Conservation (phyloP, 2,329 filamentous ascomycete species). For the Epichloe gansuensis region DNA sequence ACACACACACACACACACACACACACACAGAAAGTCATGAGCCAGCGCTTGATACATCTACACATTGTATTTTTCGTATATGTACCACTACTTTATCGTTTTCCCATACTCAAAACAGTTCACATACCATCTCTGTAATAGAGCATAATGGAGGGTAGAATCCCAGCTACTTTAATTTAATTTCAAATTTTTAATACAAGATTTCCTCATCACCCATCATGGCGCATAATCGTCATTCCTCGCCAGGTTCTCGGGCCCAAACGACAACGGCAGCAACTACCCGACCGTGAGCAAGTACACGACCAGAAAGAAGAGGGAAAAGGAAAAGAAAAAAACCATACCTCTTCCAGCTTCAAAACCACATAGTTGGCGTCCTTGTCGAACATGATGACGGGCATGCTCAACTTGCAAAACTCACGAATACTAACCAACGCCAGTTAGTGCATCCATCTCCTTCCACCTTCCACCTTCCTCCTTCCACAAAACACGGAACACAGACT, state of each 20-base stretch:
- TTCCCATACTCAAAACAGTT: no score
- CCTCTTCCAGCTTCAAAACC: slow-evolving; percentile 58
- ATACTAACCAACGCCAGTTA: slow-evolving; percentile 37
- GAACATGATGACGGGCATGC: slow-evolving; percentile 81
- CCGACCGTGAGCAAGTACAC: slow-evolving; percentile 5
- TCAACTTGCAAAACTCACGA: slow-evolving; percentile 59
- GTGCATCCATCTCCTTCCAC: slow-evolving; percentile 8
- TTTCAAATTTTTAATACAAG: no score
- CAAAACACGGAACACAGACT: slow-evolving; percentile 20
- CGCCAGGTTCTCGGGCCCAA: slow-evolving; percentile 47
- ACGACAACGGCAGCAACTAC: slow-evolving; percentile 56
- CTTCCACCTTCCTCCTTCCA: not conserved
- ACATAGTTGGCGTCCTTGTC: slow-evolving; percentile 64
- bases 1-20: no score
- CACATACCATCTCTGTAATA: no score
- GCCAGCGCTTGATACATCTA: not conserved
- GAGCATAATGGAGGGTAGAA: no score
- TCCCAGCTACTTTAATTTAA: no score
- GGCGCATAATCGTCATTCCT: not conserved
- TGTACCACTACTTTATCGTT: no score
- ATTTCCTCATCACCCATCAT: no score
- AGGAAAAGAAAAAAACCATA: slow-evolving; percentile 20
- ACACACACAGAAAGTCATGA: no score
- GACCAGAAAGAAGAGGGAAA: not conserved
- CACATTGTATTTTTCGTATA: not conserved